Percentiles rank a stretch among this genome's conserved stretches.
Conservation (phyloP, 192 early-diverging fungal species). For the Pecoramyces ruminantium region DNA sequence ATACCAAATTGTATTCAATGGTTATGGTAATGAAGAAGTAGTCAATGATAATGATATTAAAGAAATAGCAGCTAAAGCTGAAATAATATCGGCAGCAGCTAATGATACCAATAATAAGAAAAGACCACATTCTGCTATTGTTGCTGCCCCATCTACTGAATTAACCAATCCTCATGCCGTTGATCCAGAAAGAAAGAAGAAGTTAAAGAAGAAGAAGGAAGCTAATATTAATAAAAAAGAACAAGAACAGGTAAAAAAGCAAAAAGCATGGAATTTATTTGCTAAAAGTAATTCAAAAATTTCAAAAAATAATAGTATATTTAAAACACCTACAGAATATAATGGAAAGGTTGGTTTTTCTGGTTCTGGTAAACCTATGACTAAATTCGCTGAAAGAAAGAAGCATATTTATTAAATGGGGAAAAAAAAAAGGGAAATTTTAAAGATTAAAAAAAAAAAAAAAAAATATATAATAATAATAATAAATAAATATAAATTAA, state of each 20-base stretch:
- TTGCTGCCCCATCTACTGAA: background rate
- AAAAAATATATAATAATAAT: too few species aligned
- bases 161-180: constrained; percentile 9
- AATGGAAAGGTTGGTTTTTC: constrained; percentile 69
- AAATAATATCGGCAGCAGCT: constrained; percentile 4
- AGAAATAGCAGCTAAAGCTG: constrained; percentile 1
- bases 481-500: too few species aligned
- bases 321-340: constrained; percentile 66
- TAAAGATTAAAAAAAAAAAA: too few species aligned
- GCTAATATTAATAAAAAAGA: constrained; percentile 19
- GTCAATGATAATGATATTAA: constrained; percentile 7
- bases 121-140: background rate
- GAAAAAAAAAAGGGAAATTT: too few species aligned
- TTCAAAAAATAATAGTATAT: constrained; percentile 53
- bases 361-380: constrained; percentile 63
- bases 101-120: background rate
- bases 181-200: constrained; percentile 24
- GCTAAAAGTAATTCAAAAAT: constrained; percentile 25
- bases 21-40: background rate
- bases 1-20: background rate
- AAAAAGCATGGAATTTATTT: constrained; percentile 59
- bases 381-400: constrained; percentile 50
- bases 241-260: constrained; percentile 46
- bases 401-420: constrained; percentile 38
- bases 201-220: constrained; percentile 14